These are phyloP conservation scores for Cymbopogon flexuosus DNA, from an alignment of 202 grass and related monocot genomes.

Conservation along the genomic window DNA sequence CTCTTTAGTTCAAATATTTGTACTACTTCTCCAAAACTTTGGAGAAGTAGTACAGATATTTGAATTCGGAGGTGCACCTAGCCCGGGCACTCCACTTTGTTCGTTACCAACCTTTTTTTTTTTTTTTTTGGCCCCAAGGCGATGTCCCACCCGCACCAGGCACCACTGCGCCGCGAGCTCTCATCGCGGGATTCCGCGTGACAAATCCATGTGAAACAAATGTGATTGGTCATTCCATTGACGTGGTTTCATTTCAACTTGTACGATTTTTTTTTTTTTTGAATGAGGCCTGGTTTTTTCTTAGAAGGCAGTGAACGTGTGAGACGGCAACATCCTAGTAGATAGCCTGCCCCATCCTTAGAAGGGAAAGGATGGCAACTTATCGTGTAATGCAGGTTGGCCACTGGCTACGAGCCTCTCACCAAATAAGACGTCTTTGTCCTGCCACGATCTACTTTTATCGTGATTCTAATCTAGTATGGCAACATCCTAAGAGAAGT, in stretches of 20 bases:
- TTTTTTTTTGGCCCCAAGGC: not conserved
- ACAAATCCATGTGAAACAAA: not conserved
- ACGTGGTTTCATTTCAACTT: no score
- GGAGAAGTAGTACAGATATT: no score
- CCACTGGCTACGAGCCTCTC: not conserved
- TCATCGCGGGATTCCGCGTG: no score
- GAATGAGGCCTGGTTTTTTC: not conserved
- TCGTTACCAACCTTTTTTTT: not conserved
- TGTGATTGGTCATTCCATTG: not conserved
- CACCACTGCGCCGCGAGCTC: no score
- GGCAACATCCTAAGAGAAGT: no score
- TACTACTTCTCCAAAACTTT: no score
- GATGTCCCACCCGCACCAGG: not conserved
- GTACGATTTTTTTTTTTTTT: not conserved
- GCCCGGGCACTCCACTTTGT: no score
- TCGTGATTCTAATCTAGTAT: no score
- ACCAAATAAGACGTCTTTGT: not conserved
- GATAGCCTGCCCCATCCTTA: not conserved
- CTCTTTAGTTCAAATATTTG: no score
- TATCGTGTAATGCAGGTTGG: not conserved
- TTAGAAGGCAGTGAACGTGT: not conserved
- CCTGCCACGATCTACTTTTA: not conserved
- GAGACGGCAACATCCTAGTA: not conserved
- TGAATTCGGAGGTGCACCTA: no score
- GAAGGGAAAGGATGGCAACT: not conserved